These are phyloP conservation scores for Nothophoma quercina DNA, from an alignment of 2,329 filamentous ascomycete genomes.

Conservation along the genomic window DNA sequence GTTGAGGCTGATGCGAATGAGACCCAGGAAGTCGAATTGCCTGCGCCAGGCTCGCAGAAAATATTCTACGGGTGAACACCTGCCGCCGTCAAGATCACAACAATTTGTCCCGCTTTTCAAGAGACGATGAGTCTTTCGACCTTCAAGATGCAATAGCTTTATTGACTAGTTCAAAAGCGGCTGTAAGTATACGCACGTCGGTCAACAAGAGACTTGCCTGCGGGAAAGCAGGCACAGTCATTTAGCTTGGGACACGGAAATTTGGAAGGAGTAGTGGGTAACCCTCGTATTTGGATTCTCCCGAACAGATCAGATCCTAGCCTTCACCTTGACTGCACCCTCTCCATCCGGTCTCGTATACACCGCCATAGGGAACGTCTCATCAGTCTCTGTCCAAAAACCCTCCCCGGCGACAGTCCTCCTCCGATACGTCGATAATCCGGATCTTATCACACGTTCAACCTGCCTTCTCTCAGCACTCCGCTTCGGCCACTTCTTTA, in stretches of 20 bases:
- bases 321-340: background rate
- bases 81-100: no score
- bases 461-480: constrained; percentile 35
- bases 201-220: no score
- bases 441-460: constrained; percentile 22
- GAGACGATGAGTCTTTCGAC: no score
- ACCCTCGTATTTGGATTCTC: no score
- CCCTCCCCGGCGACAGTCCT: constrained; percentile 28
- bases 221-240: no score
- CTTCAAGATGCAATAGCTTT: no score
- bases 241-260: no score
- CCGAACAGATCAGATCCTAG: no score
- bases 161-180: no score
- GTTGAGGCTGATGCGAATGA: constrained; percentile 24
- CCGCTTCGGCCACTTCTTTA: constrained; percentile 39
- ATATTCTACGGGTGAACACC: constrained; percentile 32
- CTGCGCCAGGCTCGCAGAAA: constrained; percentile 29
- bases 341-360: constrained; percentile 19
- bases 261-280: no score
- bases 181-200: no score
- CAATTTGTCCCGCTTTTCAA: no score
- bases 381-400: constrained; percentile 37
- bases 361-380: constrained; percentile 39
- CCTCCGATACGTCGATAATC: constrained; percentile 22
- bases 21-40: constrained; percentile 18